phyloP scores from a whole-genome alignment of 106 monocot genomes.

The Gastrodia elata region DNA sequence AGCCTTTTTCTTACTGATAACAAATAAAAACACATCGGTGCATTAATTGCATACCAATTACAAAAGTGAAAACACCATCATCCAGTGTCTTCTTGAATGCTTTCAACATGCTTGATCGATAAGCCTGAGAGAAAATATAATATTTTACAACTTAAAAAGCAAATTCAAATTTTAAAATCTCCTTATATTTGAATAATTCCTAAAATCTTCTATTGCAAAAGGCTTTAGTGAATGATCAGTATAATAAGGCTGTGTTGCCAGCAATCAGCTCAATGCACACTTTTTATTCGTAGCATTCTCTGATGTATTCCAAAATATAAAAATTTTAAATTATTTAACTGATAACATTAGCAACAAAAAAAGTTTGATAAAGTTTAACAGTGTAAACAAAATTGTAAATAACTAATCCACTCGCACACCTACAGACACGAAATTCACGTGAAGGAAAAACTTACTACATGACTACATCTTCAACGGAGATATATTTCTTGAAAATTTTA shows the following conservation, averaged over 20 bases:
- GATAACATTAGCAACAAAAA: background rate
- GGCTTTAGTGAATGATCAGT: too few species aligned
- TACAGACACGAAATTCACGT: background rate
- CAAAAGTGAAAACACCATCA: conserved; percentile 80
- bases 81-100: conserved; percentile 97
- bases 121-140: conserved; percentile 36
- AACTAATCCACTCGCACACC: background rate
- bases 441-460: background rate
- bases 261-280: background rate
- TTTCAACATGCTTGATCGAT: conserved; percentile 90
- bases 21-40: background rate
- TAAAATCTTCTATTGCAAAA: background rate
- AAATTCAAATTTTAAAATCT: background rate
- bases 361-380: background rate
- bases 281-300: background rate
- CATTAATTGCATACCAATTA: conserved; percentile 71
- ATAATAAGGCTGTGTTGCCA: background rate
- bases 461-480: background rate
- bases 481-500: background rate
- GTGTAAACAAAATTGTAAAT: background rate
- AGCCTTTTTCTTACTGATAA: conserved; percentile 1
- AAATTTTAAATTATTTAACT: background rate
- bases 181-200: background rate
- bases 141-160: background rate
- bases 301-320: background rate